Evolutionary conservation across 305 asterid genomes (phyloP), one percentile per base, ranked within the genome.

Genomic region (Andrographis paniculata): DNA sequence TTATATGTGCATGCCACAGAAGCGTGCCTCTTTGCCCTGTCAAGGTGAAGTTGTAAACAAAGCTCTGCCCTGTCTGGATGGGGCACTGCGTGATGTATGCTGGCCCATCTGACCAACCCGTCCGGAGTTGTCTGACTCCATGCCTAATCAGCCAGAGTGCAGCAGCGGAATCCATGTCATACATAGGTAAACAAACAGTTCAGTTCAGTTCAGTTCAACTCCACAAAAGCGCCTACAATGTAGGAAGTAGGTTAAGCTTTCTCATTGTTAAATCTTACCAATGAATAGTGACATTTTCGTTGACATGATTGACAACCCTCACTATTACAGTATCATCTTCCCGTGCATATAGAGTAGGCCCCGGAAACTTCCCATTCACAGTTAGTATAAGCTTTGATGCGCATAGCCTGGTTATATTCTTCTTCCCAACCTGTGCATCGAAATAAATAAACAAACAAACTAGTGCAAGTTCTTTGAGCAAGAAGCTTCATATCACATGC

Each of bases 91-190:
- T 70, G 22, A 80, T 55, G 9, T 74, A 80, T 4, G 73, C 79
- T 0, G 87, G 93, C 48, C 88, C 94, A 15, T 82, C 94, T 0
- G 88, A 48, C 88, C 94, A 82, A 4, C 94, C 85, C 3, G 81
- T 76, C 59, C 83, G 56, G 2, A 76, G 23, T 46, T 82, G 88
- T 27, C 82, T 52, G 9, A 82, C 81, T 33, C 94, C 94, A 38
- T 78, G 94, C 94, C 94, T 82, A 55, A 40, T 52, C 12, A 9
- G 0, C 3, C 13, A 33, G 20, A 13, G 50, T 9, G 20, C 41
- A 7, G 10, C 4, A 22, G 31, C 20, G 48, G 21, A 23, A 14
- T 57, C 5, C 21, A 14, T 13, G 16, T 37, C 18, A n/a, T 10
- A 6, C 1, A 19, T 17, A 28, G 7, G 10, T 24, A 24, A 24